phyloP scores from a whole-genome alignment of 768 basidiomycete genomes.

The Clitopilus hobsonii region DNA sequence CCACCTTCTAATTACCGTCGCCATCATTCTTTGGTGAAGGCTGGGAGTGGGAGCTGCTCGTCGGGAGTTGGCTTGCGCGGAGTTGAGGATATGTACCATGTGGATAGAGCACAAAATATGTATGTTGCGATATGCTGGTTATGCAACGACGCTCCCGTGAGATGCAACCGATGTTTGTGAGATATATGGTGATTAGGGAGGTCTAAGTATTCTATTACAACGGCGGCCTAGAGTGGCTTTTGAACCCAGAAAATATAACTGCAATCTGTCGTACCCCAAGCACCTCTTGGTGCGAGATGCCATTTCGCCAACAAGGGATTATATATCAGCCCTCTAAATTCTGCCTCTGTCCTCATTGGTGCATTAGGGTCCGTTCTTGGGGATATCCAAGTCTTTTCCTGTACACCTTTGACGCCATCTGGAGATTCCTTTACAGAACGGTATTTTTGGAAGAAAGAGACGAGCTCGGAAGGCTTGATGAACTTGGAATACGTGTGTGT shows the following conservation, averaged over 20 bases:
- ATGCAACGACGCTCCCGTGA: not conserved
- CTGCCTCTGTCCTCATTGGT: slow-evolving; percentile 65
- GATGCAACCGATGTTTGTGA: no score
- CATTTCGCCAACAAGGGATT: slow-evolving; percentile 67
- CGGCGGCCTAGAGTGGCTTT: slow-evolving; percentile 38
- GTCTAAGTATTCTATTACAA: not conserved
- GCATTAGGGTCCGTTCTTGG: slow-evolving; percentile 36
- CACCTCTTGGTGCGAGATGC: slow-evolving; percentile 59
- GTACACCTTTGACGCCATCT: not conserved
- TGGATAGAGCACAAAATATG: not conserved
- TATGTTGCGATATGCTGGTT: not conserved
- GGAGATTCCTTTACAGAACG: slow-evolving; percentile 17
- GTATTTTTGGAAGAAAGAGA: slow-evolving; percentile 73
- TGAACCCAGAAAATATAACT: slow-evolving; percentile 91
- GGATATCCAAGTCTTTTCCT: slow-evolving; percentile 47
- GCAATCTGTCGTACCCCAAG: slow-evolving; percentile 51
- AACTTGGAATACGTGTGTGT: slow-evolving; percentile 94
- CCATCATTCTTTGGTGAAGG: not conserved
- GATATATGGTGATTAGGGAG: no score
- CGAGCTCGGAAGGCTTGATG: slow-evolving; percentile 81
- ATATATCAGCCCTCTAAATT: slow-evolving; percentile 76
- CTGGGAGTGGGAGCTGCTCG: slow-evolving; percentile 1
- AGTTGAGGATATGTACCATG: not conserved
- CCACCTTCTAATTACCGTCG: slow-evolving; percentile 71
- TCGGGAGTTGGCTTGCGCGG: not conserved